A percentile compares a stretch with the other conserved stretches of the same genome.
phyloP scores from a whole-genome alignment of 164 flowering plant species.

The Nymphaea colorata region DNA sequence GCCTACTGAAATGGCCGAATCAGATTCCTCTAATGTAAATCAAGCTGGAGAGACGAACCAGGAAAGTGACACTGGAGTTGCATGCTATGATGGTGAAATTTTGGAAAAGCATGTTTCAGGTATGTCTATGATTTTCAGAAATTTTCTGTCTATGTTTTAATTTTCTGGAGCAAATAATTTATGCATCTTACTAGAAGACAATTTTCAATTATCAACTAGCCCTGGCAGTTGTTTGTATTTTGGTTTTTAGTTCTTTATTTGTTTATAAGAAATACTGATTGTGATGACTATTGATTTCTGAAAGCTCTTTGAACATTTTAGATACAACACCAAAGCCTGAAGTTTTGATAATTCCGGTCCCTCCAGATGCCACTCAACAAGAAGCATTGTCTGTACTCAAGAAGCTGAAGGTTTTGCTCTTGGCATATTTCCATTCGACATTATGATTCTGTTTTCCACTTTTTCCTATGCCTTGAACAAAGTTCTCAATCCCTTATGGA shows the following conservation, averaged over 20 bases:
- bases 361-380: constrained; percentile 61
- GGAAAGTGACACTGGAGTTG: not conserved
- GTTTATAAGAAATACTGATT: not conserved
- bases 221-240: not conserved
- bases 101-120: not conserved
- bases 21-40: not conserved
- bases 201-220: not conserved
- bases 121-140: not conserved
- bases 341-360: constrained; percentile 32
- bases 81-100: not conserved
- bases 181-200: too few species aligned
- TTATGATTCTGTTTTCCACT: not conserved
- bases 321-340: constrained; percentile 20
- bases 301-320: not conserved
- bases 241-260: too few species aligned
- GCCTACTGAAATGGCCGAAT: not conserved
- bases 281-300: not conserved
- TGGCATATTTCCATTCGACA: constrained; percentile 1
- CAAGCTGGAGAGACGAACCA: not conserved
- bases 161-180: too few species aligned
- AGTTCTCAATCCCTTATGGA: too few species aligned
- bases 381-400: constrained; percentile 58
- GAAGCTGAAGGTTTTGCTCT: constrained; percentile 63
- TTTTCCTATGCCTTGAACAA: not conserved
- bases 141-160: not conserved